Conservation (phyloP, 169 alveolate genomes). For the Babesia bigemina region DNA sequence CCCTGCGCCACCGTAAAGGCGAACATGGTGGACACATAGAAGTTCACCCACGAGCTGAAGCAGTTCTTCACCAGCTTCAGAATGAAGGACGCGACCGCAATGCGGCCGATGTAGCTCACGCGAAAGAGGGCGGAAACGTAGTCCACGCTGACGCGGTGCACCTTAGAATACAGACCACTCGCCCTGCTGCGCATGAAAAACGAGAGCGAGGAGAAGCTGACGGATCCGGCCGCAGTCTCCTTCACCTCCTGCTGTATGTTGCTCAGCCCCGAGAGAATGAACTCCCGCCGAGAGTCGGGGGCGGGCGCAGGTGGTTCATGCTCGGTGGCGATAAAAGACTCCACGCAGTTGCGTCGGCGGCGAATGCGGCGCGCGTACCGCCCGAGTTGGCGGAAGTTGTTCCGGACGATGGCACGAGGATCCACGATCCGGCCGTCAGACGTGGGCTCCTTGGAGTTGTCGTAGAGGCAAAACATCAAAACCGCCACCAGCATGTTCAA, state of each 20-base stretch:
- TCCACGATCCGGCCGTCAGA: constrained; percentile 22
- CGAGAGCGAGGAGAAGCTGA: background rate
- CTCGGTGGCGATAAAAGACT: background rate
- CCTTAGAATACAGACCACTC: background rate
- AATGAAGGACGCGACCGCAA: constrained; percentile 8
- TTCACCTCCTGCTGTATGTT: background rate
- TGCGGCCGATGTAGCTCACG: constrained; percentile 22
- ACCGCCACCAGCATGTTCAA: constrained; percentile 30
- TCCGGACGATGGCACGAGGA: constrained; percentile 22
- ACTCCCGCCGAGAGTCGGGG: constrained; percentile 7
- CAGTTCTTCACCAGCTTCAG: constrained; percentile 47
- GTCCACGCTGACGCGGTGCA: background rate
- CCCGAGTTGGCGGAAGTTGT: constrained; percentile 1
- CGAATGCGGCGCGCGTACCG: background rate
- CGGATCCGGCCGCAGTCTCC: background rate
- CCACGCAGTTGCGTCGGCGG: background rate
- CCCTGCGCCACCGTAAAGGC: constrained; percentile 44
- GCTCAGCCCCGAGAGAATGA: constrained; percentile 16
- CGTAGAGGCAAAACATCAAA: constrained; percentile 35
- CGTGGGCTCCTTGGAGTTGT: constrained; percentile 20
- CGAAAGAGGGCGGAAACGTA: constrained; percentile 5
- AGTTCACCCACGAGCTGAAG: constrained; percentile 57
- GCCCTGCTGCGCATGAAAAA: background rate
- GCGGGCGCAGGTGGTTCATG: background rate
- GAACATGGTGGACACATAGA: constrained; percentile 48